Evolutionary conservation across 2,329 filamentous ascomycete species (phyloP).

Genomic region (Westerdykella aurantiaca): DNA sequence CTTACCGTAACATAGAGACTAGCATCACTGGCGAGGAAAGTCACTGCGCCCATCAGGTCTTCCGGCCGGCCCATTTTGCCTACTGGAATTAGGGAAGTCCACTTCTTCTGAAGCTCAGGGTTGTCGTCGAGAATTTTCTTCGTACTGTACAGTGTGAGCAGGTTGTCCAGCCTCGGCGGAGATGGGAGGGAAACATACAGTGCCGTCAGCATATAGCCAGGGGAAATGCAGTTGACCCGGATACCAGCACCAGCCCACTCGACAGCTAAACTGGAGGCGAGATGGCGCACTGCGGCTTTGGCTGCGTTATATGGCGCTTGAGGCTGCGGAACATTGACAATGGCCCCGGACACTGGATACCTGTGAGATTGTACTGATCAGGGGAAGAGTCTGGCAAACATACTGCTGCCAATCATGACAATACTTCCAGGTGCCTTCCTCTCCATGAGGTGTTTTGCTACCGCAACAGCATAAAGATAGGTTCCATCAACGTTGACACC

Average conservation of each 20-base stretch:
- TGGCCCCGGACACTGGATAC: slow-evolving; percentile 64
- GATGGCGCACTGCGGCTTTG: slow-evolving; percentile 85
- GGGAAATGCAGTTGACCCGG: slow-evolving; percentile 90
- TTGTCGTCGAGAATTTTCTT: slow-evolving; percentile 93
- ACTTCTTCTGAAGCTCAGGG: slow-evolving; percentile 80
- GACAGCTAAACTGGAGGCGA: slow-evolving; percentile 81
- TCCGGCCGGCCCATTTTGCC: slow-evolving; percentile 90
- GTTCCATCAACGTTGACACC: slow-evolving; percentile 90
- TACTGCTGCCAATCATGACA: slow-evolving; percentile 82
- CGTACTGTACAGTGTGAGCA: slow-evolving; percentile 53
- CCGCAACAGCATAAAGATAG: slow-evolving; percentile 77
- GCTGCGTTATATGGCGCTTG: slow-evolving; percentile 90
- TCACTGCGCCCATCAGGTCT: slow-evolving; percentile 89
- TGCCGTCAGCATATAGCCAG: slow-evolving; percentile 93
- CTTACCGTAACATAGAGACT: slow-evolving; percentile 36
- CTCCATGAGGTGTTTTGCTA: slow-evolving; percentile 84
- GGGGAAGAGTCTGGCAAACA: background rate
- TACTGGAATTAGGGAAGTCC: slow-evolving; percentile 86
- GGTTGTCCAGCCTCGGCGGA: background rate
- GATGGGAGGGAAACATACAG: slow-evolving; percentile 55
- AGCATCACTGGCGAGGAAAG: slow-evolving; percentile 77
- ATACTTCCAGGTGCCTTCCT: slow-evolving; percentile 75
- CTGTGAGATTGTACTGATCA: background rate
- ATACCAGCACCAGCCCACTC: slow-evolving; percentile 89
- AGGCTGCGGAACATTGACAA: slow-evolving; percentile 93